A percentile compares a stretch with the other conserved stretches of the same genome.
Conservation (phyloP, 2,329 filamentous ascomycete genomes). For the Phoma herbarum region DNA sequence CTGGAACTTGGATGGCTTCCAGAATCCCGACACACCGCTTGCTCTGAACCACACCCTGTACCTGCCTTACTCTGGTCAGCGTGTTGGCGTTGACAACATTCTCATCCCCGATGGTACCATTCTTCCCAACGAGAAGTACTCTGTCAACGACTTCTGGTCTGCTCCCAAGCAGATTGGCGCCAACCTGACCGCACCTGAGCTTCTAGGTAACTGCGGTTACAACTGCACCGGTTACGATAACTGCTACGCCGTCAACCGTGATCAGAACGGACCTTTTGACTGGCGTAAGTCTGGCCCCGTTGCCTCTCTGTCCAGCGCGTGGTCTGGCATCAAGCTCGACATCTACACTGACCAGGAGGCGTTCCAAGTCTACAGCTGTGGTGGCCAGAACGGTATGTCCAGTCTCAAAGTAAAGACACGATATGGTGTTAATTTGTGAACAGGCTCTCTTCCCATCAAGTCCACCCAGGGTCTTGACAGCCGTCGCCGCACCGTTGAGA, state of each 20-base stretch:
- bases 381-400: constrained; percentile 71
- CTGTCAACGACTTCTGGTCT: constrained; percentile 84
- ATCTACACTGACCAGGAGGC: constrained; percentile 85
- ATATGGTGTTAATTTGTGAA: constrained; percentile 14
- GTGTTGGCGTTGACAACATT: constrained; percentile 69
- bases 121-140: constrained; percentile 70
- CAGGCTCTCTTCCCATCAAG: constrained; percentile 69
- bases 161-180: constrained; percentile 80
- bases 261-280: constrained; percentile 64
- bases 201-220: constrained; percentile 78
- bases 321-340: constrained; percentile 84
- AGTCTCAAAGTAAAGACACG: neutral
- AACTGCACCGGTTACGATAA: constrained; percentile 88
- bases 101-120: constrained; percentile 66
- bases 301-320: constrained; percentile 73
- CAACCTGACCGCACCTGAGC: constrained; percentile 68
- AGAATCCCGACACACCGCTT: constrained; percentile 72
- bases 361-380: constrained; percentile 88
- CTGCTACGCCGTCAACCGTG: constrained; percentile 74
- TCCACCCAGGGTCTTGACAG: constrained; percentile 71
- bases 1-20: constrained; percentile 84
- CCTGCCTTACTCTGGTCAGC: constrained; percentile 75
- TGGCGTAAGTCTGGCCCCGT: constrained; percentile 69
- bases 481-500: constrained; percentile 69
- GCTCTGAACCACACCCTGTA: constrained; percentile 76